These are phyloP conservation scores for Cenchrus purpureus DNA, from an alignment of 176 grass and related monocot species.

Conservation along the genomic window DNA sequence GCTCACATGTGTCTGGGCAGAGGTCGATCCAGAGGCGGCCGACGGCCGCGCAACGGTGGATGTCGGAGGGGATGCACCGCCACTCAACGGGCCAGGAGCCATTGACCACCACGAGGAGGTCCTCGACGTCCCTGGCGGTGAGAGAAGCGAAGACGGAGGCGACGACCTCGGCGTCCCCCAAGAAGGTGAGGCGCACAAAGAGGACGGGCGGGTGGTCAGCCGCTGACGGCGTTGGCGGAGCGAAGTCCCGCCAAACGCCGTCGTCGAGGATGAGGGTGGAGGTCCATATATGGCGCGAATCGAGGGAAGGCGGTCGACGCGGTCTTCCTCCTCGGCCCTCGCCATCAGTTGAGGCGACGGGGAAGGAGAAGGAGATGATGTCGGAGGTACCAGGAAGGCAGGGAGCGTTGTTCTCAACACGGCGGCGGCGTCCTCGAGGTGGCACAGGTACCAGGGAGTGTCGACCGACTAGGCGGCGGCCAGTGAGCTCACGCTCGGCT, in stretches of 20 bases:
- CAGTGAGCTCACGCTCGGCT: too few relatives aligned
- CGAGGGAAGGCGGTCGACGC: slow-evolving; percentile 38
- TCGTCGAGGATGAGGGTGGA: slow-evolving; percentile 46
- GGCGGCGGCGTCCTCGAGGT: too few relatives aligned
- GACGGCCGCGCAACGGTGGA: slow-evolving; percentile 36
- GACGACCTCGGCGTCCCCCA: slow-evolving; percentile 12
- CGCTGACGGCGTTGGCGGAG: slow-evolving; percentile 5
- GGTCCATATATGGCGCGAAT: slow-evolving; percentile 48
- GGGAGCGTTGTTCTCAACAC: too few relatives aligned
- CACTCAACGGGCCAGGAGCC: slow-evolving; percentile 30
- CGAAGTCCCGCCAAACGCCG: slow-evolving; percentile 10
- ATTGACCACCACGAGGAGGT: slow-evolving; percentile 44
- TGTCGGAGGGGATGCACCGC: slow-evolving; percentile 22
- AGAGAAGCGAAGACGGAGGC: slow-evolving; percentile 43
- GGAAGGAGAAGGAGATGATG: neutral
- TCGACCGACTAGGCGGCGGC: too few relatives aligned
- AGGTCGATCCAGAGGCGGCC: slow-evolving; percentile 45
- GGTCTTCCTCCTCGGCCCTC: slow-evolving; percentile 19
- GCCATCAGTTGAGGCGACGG: neutral
- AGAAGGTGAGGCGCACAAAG: slow-evolving; percentile 35
- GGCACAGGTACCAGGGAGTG: too few relatives aligned
- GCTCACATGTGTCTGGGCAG: slow-evolving; percentile 30
- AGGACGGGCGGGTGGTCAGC: slow-evolving; percentile 43
- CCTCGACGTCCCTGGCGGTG: slow-evolving; percentile 28
- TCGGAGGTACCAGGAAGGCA: neutral